These are phyloP conservation scores for Stipa capillata DNA, from an alignment of 176 grass and related monocot genomes.

Conservation along the genomic window DNA sequence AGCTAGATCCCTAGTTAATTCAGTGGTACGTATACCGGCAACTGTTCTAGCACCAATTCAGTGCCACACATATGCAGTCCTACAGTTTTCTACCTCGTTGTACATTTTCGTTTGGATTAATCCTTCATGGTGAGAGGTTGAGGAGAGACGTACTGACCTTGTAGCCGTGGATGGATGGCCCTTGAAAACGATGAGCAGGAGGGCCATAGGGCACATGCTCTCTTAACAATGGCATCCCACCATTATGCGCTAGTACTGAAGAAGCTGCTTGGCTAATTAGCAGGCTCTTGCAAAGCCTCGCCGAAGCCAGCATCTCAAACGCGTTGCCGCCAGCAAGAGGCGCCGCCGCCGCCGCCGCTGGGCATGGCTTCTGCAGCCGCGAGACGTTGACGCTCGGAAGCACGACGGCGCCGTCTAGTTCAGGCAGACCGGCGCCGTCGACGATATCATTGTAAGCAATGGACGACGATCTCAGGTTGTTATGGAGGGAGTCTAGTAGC, in stretches of 20 bases:
- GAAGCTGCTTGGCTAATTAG: conserved; percentile 25
- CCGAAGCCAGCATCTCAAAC: conserved; percentile 48
- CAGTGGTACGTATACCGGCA: neutral
- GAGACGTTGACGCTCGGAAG: conserved; percentile 44
- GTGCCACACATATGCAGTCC: neutral
- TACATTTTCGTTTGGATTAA: neutral
- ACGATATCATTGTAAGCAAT: conserved; percentile 6
- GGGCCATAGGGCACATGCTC: conserved; percentile 50
- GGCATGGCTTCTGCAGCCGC: conserved; percentile 10
- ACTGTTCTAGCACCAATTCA: neutral
- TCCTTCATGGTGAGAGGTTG: neutral
- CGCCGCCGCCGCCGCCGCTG: neutral
- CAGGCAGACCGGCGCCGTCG: conserved; percentile 17
- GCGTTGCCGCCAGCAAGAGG: conserved; percentile 19
- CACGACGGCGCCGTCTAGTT: conserved; percentile 17
- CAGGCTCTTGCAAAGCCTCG: conserved; percentile 40
- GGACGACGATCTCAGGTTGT: conserved; percentile 17
- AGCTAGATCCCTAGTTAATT: neutral
- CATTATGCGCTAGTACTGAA: conserved; percentile 15
- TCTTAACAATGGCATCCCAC: conserved; percentile 23
- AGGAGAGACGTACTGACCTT: conserved; percentile 29
- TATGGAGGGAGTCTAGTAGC: neutral
- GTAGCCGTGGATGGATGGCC: conserved; percentile 38
- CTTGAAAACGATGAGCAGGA: conserved; percentile 36
- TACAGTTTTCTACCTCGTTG: conserved; percentile 6